These are phyloP conservation scores for Cenchrus purpureus DNA, from an alignment of 176 grass and related monocot species.

Conservation along the genomic window DNA sequence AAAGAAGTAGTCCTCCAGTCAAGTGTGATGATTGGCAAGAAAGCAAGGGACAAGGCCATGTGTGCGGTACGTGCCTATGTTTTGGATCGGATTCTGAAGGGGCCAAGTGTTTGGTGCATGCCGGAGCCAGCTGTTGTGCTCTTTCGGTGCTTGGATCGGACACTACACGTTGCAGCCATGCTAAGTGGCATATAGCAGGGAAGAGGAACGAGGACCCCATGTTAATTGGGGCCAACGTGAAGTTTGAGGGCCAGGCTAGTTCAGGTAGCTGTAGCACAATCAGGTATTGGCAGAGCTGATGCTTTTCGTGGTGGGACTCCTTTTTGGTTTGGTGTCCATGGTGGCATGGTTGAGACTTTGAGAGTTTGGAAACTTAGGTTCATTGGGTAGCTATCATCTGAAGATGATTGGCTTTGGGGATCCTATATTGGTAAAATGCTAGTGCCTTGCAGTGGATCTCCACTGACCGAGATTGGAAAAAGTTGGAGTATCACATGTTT, in stretches of 20 bases:
- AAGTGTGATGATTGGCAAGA: conserved; percentile 27
- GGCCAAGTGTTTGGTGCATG: conserved; percentile 26
- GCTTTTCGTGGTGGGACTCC: background rate
- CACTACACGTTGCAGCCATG: background rate
- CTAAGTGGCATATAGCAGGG: background rate
- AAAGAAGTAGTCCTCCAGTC: background rate
- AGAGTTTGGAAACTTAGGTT: background rate
- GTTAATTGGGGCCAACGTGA: background rate
- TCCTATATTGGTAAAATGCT: background rate
- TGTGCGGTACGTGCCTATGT: background rate
- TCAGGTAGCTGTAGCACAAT: conserved; percentile 12
- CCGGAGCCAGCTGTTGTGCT: background rate
- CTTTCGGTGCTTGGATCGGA: conserved; percentile 6
- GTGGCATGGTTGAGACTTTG: background rate
- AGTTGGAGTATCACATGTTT: conserved; percentile 9
- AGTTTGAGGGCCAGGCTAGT: background rate
- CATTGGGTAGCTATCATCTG: background rate
- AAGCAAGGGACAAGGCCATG: background rate
- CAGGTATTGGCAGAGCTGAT: background rate
- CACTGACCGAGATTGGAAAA: background rate
- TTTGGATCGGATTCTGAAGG: conserved; percentile 22
- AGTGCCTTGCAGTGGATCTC: background rate
- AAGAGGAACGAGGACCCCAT: conserved; percentile 18
- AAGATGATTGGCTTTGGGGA: background rate
- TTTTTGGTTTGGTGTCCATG: conserved; percentile 9